These are phyloP conservation scores for Sphenostylis stenocarpa DNA, from an alignment of 306 rosid genomes.

Conservation along the genomic window DNA sequence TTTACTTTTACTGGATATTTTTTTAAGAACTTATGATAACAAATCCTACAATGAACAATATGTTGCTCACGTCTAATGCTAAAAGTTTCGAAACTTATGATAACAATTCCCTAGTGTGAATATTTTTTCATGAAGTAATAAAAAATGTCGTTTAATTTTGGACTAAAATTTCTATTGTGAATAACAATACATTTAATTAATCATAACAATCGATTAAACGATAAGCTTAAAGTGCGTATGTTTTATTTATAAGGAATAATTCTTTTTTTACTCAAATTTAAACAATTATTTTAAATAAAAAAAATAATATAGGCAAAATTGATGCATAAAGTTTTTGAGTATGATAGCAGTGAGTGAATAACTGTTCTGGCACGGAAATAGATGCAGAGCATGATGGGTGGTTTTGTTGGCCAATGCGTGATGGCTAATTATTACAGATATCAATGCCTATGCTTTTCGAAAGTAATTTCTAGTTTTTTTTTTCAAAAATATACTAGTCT, in stretches of 20 bases:
- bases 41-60: too few relatives aligned
- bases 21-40: too few relatives aligned
- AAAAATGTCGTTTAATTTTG: too few relatives aligned
- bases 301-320: neutral
- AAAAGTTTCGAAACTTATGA: too few relatives aligned
- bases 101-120: too few relatives aligned
- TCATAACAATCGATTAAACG: neutral
- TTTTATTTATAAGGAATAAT: neutral
- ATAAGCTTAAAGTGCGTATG: neutral
- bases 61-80: too few relatives aligned
- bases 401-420: slow-evolving; percentile 37
- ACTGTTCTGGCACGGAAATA: neutral
- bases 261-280: neutral
- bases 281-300: neutral
- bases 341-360: neutral
- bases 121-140: too few relatives aligned
- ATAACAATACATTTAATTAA: neutral
- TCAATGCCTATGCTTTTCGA: neutral
- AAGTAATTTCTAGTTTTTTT: neutral
- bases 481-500: too few relatives aligned
- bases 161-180: too few relatives aligned
- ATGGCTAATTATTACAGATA: slow-evolving; percentile 38
- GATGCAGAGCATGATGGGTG: neutral
- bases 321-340: neutral
- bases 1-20: too few relatives aligned